These are phyloP conservation scores for Styphnolobium japonicum DNA, from an alignment of 306 rosid genomes.

Conservation along the genomic window DNA sequence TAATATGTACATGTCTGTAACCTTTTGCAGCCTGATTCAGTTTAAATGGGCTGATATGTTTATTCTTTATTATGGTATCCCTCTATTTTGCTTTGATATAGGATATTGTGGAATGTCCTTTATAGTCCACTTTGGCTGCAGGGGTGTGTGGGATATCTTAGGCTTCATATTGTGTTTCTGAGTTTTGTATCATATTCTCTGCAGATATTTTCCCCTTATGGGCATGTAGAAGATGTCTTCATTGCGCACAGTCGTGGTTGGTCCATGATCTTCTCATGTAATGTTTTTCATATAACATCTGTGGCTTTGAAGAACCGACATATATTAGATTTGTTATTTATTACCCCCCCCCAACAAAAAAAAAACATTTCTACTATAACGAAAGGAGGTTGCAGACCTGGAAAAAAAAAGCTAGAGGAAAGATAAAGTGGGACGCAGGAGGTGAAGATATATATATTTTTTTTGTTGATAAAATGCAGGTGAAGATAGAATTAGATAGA, in stretches of 20 bases:
- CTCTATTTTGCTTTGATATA: conserved; percentile 12
- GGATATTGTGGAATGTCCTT: conserved; percentile 23
- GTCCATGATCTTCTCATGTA: conserved; percentile 37
- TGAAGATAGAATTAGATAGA: background rate
- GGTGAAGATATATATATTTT: background rate
- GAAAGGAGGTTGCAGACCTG: conserved; percentile 9
- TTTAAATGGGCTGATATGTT: conserved; percentile 10
- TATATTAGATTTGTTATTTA: conserved; percentile 1
- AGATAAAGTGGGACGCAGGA: background rate
- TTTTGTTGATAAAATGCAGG: too few relatives aligned
- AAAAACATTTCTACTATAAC: background rate
- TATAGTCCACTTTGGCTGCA: background rate
- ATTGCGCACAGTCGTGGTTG: conserved; percentile 60
- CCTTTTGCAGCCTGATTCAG: conserved; percentile 14
- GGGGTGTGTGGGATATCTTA: conserved; percentile 17
- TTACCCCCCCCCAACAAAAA: background rate
- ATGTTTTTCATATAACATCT: background rate
- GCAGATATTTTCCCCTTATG: conserved; percentile 87
- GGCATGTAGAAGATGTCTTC: conserved; percentile 68
- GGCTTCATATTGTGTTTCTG: conserved; percentile 19
- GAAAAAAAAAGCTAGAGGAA: background rate
- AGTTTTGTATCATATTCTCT: conserved; percentile 27
- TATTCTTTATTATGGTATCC: conserved; percentile 7
- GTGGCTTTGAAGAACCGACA: conserved; percentile 27
- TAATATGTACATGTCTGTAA: background rate